Conservation (phyloP, 768 basidiomycete species). For the Xerocomellus intermedius region DNA sequence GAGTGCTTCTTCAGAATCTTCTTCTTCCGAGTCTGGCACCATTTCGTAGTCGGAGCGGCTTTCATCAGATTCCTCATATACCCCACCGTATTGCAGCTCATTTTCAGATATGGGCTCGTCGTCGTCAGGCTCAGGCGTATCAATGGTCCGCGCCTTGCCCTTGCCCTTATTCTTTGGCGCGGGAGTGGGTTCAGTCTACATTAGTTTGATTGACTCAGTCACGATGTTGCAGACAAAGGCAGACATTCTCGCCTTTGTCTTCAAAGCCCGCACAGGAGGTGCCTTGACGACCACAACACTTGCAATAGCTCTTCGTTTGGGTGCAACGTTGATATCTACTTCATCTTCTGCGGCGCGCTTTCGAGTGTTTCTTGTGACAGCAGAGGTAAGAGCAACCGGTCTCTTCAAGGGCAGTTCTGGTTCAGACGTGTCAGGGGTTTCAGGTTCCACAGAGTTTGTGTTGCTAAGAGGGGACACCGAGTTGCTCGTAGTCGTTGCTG, state of each 20-base stretch:
- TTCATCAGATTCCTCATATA: constrained; percentile 49
- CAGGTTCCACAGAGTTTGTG: constrained; percentile 42
- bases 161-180: constrained; percentile 25
- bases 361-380: constrained; percentile 13
- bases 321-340: constrained; percentile 19
- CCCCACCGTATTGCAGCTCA: constrained; percentile 41
- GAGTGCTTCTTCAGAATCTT: constrained; percentile 35
- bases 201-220: constrained; percentile 15
- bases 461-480: constrained; percentile 52
- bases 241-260: constrained; percentile 26
- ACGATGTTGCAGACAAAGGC: constrained; percentile 1
- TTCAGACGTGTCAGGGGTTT: constrained; percentile 56
- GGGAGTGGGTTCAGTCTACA: constrained; percentile 8
- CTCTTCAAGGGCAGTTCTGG: constrained; percentile 19
- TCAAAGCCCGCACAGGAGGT: constrained; percentile 7
- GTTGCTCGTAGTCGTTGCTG: constrained; percentile 36
- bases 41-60: constrained; percentile 59
- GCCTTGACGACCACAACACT: constrained; percentile 23
- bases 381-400: not conserved
- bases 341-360: constrained; percentile 39
- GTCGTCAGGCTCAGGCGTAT: constrained; percentile 27
- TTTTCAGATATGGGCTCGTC: constrained; percentile 35
- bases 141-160: constrained; percentile 24
- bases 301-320: constrained; percentile 36
- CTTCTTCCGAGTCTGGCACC: constrained; percentile 36